Evolutionary conservation across 129 eudicot species (phyloP), one percentile per base, ranked within the genome.

Genomic region (Cynara cardunculus): DNA sequence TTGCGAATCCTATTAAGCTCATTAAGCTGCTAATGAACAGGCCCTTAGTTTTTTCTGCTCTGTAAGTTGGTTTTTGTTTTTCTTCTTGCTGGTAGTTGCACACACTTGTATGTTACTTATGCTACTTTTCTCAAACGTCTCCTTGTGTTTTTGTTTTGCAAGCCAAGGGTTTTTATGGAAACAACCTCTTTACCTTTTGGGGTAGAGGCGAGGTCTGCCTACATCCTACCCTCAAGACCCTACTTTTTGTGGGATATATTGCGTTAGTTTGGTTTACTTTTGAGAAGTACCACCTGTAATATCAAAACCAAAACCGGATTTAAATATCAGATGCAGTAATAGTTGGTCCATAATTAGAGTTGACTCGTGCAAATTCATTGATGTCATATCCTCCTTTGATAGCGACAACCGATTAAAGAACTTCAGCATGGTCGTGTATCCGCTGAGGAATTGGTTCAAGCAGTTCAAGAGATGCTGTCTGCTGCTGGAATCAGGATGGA

Each of bases 391-490:
- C 8, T 8, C 16, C 71, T 22, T 70, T 44, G 5, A 28, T 90
- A 86, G 92, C 75, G 56, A 24, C 91, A 87, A 82, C 85, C 91
- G 49, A 82, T 88, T 59, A 85, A 87, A 68, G 97, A 92, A 73
- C 93, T 92, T 74, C 95, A 92, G 86, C 90, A 84, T 81, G 99
- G 97, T 7, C 93, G 89, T 71, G 99, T 96, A 66, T 89, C 98
- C 31, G 91, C 99, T 73, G 95, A 83, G 53, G 99, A 96, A 77
- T 66, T 96, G 74, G 99, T 96, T 71, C 97, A 92, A 85, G 99
- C 99, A 18, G 97, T 95, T 81, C 99, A 92, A 79, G 99, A 96
- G 85, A 92, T 96, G 99, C 88, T 96, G 74, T 91, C 98, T 26
- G 94, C 99, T 25, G 99, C 98, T 77, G 98, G 98, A 69, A 85